Evolutionary conservation across 2,329 filamentous ascomycete genomes (phyloP), one percentile per base, ranked within the genome.

Genomic region (Penicillium palitans): DNA sequence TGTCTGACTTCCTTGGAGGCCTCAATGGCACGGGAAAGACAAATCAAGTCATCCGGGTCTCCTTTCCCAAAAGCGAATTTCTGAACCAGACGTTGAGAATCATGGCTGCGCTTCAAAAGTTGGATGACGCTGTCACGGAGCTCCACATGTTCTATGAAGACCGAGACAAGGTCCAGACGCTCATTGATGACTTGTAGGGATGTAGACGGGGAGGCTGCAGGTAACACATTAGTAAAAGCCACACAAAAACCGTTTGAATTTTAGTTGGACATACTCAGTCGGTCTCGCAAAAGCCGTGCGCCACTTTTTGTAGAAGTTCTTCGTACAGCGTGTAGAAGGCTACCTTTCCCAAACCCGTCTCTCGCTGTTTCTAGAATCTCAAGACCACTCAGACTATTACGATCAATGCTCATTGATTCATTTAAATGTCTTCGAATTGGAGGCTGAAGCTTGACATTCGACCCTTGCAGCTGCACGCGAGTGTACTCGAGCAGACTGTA

Each of bases 11-110:
- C 83, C 55, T 85, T 82, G 5, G 90, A 92, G 6, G 90, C 87
- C 52, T 84, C 76, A 59, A 98, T 90, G 0, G 95, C 96, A 65
- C 84, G 88, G 1, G 91, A 90, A 15, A 99, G 80, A 50, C 87
- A 89, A 44, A 98, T 80, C 39, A 99, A 83, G 73, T 98, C 95
- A 70, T 98, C 93, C 1, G 93, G 84, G 68, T 96, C 90, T n/a
- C 93, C 95, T 62, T 91, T 86, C 12, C 93, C 93, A 9, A 98
- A 84, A 0, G 93, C 90, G 73, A 99, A 98, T 71, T 95, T 97
- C 70, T 98, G 95, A 2, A 96, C 87, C 3, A 99, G 81, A 1
- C 95, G 89, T 69, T 96, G 89, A 2, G 91, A 91, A 76, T 99
- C 95, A 66, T 91, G 88, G 52, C 88, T 93, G 25, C 86, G 83